Base-by-base conservation (phyloP, 1,139 yeast species). In the Kodamaea ohmeri region DNA sequence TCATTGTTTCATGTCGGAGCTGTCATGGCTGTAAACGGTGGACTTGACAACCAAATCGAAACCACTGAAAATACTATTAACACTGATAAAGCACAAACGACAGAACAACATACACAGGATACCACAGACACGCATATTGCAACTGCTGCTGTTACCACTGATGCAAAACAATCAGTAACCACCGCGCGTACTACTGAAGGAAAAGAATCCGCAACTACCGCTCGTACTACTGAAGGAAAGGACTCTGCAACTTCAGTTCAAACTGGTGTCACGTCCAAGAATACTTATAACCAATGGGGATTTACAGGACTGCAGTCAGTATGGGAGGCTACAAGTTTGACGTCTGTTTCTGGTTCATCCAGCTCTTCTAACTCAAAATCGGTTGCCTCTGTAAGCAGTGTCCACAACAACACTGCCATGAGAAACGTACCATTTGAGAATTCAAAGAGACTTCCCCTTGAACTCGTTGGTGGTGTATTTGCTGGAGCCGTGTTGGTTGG, bases 221-320 rank as follows among this genome's bases (percentile, higher is more conserved):
- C n/a, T n/a, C n/a, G n/a, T 9, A 28, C 12, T 18, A 14, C 11
- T 14, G 31, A 11, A 27, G 16, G 22, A 8, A 17, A 9, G n/a
- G n/a, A n/a, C n/a, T n/a, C 22, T 11, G 30, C 20, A 7, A 35
- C 27, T n/a, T 25, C 41, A 20, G 42, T 48, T 15, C 35, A 19
- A 6, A 19, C 20, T 26, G 28, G 11, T 6, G 11, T 20, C 13
- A 27, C 30, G 4, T 9, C 6, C 9, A 9, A n/a, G 7, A 60
- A 38, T n/a, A 49, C 64, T 3, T 63, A 57, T 52, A 69, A 69
- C 50, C 67, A 66, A 46, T 69, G 63, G 62, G 75, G 75, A 2
- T 69, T 69, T 48, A 64, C 71, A 3, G 75, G 75, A 1, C 48
- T 60, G 3, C 71, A 69, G 47, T 57, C 65, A 0, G 50, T 49